phyloP scores from a whole-genome alignment of 805 yeast genomes.

The Candida sakaeoensis region DNA sequence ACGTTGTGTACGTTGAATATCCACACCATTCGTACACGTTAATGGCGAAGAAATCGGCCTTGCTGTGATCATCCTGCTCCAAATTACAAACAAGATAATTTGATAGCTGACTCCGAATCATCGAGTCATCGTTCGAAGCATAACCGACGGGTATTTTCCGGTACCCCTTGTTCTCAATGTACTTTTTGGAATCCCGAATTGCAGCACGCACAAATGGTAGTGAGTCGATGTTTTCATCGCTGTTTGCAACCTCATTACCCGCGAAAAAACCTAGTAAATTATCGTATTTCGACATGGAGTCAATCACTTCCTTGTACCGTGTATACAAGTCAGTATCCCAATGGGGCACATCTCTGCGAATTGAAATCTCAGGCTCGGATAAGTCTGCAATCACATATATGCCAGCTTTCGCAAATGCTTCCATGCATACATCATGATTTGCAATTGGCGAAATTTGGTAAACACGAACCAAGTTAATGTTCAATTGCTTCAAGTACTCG shows the following conservation, averaged over 20 bases:
- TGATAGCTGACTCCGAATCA: conserved; percentile 23
- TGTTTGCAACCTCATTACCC: conserved; percentile 39
- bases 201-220: conserved; percentile 37
- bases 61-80: conserved; percentile 7
- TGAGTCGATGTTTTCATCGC: conserved; percentile 22
- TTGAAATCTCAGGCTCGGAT: conserved; percentile 33
- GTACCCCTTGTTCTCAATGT: conserved; percentile 24
- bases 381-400: conserved; percentile 35
- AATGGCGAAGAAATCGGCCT: conserved; percentile 33
- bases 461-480: conserved; percentile 78
- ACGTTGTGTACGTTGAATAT: conserved; percentile 31
- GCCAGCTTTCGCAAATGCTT: conserved; percentile 43
- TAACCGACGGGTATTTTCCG: conserved; percentile 40
- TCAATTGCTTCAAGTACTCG: conserved; percentile 64
- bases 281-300: conserved; percentile 25
- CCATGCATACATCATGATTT: conserved; percentile 77
- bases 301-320: conserved; percentile 32
- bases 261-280: conserved; percentile 39
- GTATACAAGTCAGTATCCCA: conserved; percentile 32
- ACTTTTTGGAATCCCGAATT: conserved; percentile 27
- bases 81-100: conserved; percentile 30
- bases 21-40: conserved; percentile 44
- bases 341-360: conserved; percentile 27
- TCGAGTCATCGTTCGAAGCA: conserved; percentile 35
- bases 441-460: conserved; percentile 75